phyloP scores from a whole-genome alignment of 2,329 filamentous ascomycete genomes.

The Xylariaceae sp. region DNA sequence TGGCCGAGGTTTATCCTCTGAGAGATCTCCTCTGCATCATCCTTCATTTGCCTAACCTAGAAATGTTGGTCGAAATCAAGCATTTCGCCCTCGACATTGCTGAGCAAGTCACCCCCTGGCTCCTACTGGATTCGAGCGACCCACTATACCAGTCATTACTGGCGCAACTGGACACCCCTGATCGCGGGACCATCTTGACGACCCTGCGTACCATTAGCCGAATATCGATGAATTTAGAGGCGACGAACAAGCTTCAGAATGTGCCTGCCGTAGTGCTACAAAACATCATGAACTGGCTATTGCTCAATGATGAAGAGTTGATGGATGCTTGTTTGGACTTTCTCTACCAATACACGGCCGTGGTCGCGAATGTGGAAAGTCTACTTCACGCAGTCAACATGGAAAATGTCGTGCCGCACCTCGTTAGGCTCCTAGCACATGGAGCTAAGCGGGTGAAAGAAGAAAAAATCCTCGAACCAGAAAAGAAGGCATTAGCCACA shows the following conservation, averaged over 20 bases:
- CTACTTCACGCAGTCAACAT: conserved; percentile 68
- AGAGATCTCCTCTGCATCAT: conserved; percentile 85
- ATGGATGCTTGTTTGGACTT: conserved; percentile 90
- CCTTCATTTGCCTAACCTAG: conserved; percentile 75
- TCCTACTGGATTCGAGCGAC: conserved; percentile 74
- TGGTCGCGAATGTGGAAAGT: conserved; percentile 80
- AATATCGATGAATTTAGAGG: conserved; percentile 85
- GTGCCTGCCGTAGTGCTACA: conserved; percentile 72
- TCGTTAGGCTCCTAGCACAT: conserved; percentile 80
- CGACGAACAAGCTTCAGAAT: conserved; percentile 76
- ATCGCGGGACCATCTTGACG: conserved; percentile 83
- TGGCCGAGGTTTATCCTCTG: conserved; percentile 76
- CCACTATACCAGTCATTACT: conserved; percentile 81
- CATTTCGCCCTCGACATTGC: conserved; percentile 91
- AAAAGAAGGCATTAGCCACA: conserved; percentile 63
- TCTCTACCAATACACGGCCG: conserved; percentile 92
- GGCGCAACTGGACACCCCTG: conserved; percentile 67
- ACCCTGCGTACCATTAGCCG: conserved; percentile 82
- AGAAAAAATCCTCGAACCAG: conserved; percentile 64
- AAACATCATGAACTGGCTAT: conserved; percentile 73
- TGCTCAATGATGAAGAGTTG: conserved; percentile 89
- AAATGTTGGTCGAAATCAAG: conserved; percentile 81
- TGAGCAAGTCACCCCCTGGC: conserved; percentile 85
- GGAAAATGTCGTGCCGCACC: conserved; percentile 75
- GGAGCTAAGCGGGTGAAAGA: conserved; percentile 69